Base-by-base conservation (phyloP, 441 rosid genomes). In the Jatropha podagrica region DNA sequence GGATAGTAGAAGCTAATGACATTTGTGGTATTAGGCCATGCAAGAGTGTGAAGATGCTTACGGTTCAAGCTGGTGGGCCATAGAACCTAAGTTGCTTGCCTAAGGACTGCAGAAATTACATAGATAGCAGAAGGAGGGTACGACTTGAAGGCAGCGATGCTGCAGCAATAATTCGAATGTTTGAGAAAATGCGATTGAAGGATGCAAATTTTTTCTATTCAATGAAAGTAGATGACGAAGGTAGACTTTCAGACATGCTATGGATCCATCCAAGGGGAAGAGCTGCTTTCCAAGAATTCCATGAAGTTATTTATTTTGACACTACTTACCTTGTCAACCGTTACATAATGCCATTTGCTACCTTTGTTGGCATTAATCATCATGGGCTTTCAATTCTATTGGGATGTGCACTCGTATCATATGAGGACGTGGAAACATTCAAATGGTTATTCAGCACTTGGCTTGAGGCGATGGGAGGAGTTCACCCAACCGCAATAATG, bases 121-220 rank as follows among this genome's bases (percentile, higher is more conserved):
- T 65, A 5, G 5, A 65, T 0, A 40, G 0, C 1, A 10, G 0
- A 0, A 8, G 27, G 7, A 12, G 68, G 3, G 5, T 6, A 10
- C 0, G 6, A 18, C 26, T 12, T 1, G 9, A 1, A 1, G 14
- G 7, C 0, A 51, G 68, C 1, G 26, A 41, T 18, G 27, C 27
- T 5, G 5, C 40, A 1, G 1, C 32, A 0, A 41, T 65, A 0
- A 4, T 0, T 0, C 15, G 7, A 11, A 0, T 65, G 4, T 65
- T 65, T 11, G 1, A 1, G 18, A 6, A 1, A 7, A n/a, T 41
- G 69, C 1, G 38, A 5, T 7, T 15, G 9, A 64, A 64, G 38
- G 12, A 10, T 17, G 27, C 18, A 11, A 2, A 17, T 23, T 23
- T 23, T 23, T 23, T 23, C 23, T 23, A 23, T 23, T 23, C 23